These are phyloP conservation scores for Lactifluus rugatus DNA, from an alignment of 768 basidiomycete species.

Conservation along the genomic window DNA sequence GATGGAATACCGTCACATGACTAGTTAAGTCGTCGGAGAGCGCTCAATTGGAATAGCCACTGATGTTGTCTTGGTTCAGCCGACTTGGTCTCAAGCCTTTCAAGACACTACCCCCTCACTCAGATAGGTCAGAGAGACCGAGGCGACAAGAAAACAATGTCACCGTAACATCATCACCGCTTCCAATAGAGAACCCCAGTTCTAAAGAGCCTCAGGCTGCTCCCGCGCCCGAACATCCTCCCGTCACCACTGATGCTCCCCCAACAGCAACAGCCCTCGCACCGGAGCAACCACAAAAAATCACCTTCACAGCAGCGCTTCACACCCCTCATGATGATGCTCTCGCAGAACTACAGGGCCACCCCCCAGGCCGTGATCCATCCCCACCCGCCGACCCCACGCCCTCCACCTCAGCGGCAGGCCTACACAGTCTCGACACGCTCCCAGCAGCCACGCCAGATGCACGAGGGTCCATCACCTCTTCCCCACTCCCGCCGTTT, in stretches of 20 bases:
- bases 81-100: neutral
- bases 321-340: conserved; percentile 56
- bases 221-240: neutral
- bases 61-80: conserved; percentile 13
- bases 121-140: neutral
- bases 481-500: conserved; percentile 16
- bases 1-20: too few species aligned
- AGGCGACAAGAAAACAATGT: neutral
- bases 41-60: neutral
- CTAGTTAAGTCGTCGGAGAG: too few species aligned
- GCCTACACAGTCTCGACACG: conserved; percentile 7
- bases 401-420: neutral
- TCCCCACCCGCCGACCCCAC: conserved; percentile 15
- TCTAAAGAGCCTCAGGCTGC: neutral
- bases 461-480: conserved; percentile 14
- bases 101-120: neutral
- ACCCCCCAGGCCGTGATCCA: conserved; percentile 15
- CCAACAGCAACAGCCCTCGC: neutral
- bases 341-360: conserved; percentile 42
- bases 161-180: neutral
- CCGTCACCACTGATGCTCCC: neutral
- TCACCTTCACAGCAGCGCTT: conserved; percentile 25
- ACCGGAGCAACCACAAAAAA: conserved; percentile 21
- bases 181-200: neutral
- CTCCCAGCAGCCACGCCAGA: conserved; percentile 17